Conservation (phyloP, 2,329 filamentous ascomycete species). For the Grosmannia serpens region DNA sequence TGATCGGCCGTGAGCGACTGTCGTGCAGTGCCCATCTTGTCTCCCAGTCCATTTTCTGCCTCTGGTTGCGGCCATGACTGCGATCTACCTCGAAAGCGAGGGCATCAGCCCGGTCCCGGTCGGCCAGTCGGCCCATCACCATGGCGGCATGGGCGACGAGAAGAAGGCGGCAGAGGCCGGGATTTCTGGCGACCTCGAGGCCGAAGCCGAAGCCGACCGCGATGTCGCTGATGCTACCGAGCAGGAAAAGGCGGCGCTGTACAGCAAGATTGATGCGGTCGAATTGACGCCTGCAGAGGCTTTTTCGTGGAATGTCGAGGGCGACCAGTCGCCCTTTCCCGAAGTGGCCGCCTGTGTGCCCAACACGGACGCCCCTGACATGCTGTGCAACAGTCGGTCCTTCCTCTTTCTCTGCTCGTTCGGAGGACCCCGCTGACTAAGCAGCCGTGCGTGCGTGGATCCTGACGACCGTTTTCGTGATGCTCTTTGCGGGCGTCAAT, state of each 20-base stretch:
- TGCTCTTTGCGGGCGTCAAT: conserved; percentile 6
- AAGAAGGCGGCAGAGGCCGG: background rate
- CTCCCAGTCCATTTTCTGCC: too few species aligned
- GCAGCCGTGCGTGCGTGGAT: conserved; percentile 7
- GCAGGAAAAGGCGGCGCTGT: background rate
- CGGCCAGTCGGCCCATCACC: background rate
- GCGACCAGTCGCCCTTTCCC: conserved; percentile 8
- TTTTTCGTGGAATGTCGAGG: conserved; percentile 3
- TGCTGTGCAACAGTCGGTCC: conserved; percentile 3
- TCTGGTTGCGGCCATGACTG: too few species aligned
- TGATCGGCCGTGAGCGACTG: too few species aligned
- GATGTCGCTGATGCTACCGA: background rate
- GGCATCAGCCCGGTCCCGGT: too few species aligned
- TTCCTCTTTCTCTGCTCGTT: background rate
- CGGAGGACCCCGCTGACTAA: too few species aligned
- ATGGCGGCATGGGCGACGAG: background rate
- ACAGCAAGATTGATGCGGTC: background rate
- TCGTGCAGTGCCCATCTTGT: too few species aligned
- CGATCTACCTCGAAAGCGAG: too few species aligned
- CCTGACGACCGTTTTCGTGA: conserved; percentile 6
- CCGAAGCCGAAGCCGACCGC: background rate
- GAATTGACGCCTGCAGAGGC: conserved; percentile 6
- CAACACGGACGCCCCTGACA: conserved; percentile 6
- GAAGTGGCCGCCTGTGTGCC: conserved; percentile 8
- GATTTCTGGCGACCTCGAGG: background rate